Conservation (phyloP, 352 stramenopile species). For the Phytophthora cactorum region DNA sequence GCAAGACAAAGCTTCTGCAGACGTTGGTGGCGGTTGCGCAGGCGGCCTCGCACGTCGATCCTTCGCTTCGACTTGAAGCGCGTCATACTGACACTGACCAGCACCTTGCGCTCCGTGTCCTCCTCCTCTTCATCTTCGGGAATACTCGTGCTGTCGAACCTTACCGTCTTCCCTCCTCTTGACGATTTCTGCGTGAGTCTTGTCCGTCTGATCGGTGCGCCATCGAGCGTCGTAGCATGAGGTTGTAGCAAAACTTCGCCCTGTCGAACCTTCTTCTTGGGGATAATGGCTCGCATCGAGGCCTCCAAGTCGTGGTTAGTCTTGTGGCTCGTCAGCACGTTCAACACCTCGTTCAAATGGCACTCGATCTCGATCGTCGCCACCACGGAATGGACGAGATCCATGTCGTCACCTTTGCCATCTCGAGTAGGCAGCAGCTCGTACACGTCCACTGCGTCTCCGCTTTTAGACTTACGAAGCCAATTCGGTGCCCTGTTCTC, state of each 20-base stretch:
- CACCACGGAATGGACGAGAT: conserved; percentile 59
- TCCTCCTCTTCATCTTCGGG: conserved; percentile 19
- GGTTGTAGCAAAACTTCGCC: conserved; percentile 41
- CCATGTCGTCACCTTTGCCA: conserved; percentile 49
- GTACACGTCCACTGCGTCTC: conserved; percentile 52
- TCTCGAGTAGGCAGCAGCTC: conserved; percentile 46
- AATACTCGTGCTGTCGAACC: conserved; percentile 30
- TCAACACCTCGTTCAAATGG: conserved; percentile 72
- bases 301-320: conserved; percentile 52
- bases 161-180: conserved; percentile 19
- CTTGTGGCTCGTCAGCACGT: conserved; percentile 58
- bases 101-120: conserved; percentile 35
- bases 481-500: conserved; percentile 43
- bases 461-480: conserved; percentile 52
- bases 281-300: conserved; percentile 50
- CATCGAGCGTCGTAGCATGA: conserved; percentile 34
- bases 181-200: conserved; percentile 17
- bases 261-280: conserved; percentile 41
- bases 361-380: conserved; percentile 58
- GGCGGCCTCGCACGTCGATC: conserved; percentile 38
- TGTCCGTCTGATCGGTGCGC: conserved; percentile 18
- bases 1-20: conserved; percentile 65
- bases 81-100: conserved; percentile 50
- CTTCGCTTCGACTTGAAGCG: conserved; percentile 43
- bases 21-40: conserved; percentile 47